A percentile compares a stretch with the other conserved stretches of the same genome.
These are phyloP conservation scores for Alternaria metachromatica DNA, from an alignment of 2,329 filamentous ascomycete species.

Conservation along the genomic window DNA sequence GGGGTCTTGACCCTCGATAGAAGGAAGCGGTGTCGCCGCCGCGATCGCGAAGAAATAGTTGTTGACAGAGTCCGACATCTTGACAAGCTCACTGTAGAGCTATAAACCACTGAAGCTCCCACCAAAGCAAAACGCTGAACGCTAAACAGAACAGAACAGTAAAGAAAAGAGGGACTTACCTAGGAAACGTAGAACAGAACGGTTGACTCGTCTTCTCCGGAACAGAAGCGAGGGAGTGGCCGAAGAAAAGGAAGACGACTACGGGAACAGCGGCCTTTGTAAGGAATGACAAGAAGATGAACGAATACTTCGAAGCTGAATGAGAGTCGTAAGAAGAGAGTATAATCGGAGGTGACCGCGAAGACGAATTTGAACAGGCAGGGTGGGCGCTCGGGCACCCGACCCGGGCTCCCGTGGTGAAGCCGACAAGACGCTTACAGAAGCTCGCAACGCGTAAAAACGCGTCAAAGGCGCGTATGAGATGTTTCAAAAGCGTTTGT, in stretches of 20 bases:
- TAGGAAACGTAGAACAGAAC: not conserved
- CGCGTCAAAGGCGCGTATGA: not conserved
- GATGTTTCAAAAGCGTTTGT: not conserved
- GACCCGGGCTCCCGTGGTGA: constrained; percentile 13
- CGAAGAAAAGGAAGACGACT: not conserved
- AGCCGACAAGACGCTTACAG: constrained; percentile 1
- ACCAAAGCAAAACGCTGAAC: not conserved
- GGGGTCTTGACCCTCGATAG: not conserved
- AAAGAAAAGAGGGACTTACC: constrained; percentile 7
- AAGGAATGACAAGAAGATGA: not conserved
- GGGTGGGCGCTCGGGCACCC: not conserved
- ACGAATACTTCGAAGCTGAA: not conserved
- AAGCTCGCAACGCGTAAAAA: not conserved
- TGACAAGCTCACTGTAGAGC: constrained; percentile 1
- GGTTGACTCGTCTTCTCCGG: not conserved
- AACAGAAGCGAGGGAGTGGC: not conserved
- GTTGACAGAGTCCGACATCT: constrained; percentile 8
- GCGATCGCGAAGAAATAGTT: constrained; percentile 12
- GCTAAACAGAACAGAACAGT: not conserved
- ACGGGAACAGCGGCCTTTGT: not conserved
- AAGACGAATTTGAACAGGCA: not conserved
- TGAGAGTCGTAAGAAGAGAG: not conserved
- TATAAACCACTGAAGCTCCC: not conserved
- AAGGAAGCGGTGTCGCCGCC: constrained; percentile 10
- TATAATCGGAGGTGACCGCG: not conserved